A percentile compares a stretch with the other conserved stretches of the same genome.
Conservation (phyloP, 495 filamentous ascomycete species). For the Thermochaetoides thermophila region DNA sequence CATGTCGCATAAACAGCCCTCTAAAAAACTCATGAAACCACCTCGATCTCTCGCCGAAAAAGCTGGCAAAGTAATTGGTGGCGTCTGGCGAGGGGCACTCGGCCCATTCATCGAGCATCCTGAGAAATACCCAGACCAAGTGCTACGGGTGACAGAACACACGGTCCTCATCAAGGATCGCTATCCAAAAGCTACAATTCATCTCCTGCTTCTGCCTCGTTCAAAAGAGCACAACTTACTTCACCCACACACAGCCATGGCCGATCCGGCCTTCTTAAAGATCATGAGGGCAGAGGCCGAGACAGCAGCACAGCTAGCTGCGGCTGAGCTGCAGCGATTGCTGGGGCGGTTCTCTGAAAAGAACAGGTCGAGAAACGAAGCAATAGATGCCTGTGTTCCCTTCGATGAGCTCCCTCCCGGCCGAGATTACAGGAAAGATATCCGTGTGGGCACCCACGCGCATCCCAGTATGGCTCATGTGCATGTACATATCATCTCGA, state of each 20-base stretch:
- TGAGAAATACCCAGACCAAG: conserved; percentile 41
- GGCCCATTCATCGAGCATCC: conserved; percentile 59
- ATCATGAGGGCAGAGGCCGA: conserved; percentile 43
- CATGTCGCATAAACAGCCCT: conserved; percentile 48
- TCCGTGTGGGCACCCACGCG: conserved; percentile 69
- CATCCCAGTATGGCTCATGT: conserved; percentile 85
- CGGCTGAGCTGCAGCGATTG: conserved; percentile 56
- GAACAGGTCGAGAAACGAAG: conserved; percentile 39
- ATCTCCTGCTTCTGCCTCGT: conserved; percentile 76
- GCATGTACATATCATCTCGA: conserved; percentile 74
- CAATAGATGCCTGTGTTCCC: conserved; percentile 23
- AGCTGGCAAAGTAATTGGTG: conserved; percentile 3
- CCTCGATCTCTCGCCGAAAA: conserved; percentile 4
- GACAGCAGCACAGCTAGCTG: conserved; percentile 49
- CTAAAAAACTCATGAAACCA: conserved; percentile 22
- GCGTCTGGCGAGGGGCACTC: conserved; percentile 45
- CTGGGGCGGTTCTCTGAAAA: conserved; percentile 48
- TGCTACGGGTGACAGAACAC: conserved; percentile 53
- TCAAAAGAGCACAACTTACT: conserved; percentile 41
- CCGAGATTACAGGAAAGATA: conserved; percentile 63
- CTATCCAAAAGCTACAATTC: conserved; percentile 73
- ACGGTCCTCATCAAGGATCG: conserved; percentile 74
- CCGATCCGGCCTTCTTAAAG: conserved; percentile 55
- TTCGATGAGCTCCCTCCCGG: conserved; percentile 45
- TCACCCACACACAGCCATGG: conserved; percentile 69